Base-by-base conservation (phyloP, 139 green algal species). In the Chlorella sp. region DNA sequence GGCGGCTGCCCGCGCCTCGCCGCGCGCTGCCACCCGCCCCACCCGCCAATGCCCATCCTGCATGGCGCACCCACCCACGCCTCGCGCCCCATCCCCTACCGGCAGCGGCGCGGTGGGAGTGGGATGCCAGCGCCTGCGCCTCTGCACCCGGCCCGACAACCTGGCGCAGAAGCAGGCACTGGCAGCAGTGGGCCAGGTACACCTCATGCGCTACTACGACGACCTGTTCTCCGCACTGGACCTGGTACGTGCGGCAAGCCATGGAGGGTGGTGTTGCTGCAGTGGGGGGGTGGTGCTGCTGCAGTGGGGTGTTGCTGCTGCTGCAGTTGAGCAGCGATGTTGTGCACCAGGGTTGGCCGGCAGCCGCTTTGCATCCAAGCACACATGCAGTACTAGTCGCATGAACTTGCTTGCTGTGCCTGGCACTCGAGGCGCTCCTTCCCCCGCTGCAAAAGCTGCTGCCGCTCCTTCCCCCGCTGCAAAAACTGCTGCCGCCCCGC, bases 191-290 rank as follows among this genome's bases (percentile, higher is more conserved):
- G 95, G 95, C 0, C 96, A 98, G 85, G 88, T 94, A 56, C 92
- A 98, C 82, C 92, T 99, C 15, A 98, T 99, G 95, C 91, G 93
- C 25, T 97, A 94, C 88, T 99, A 98, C 84, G 92, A 98, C 72
- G 94, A 99, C 86, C 94, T 98, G 56, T 92, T 99, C 76, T 56
- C 67, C 2, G 92, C 96, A 0, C 85, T 98, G 5, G 94, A 93
- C 34, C 81, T 98, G 89, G 93, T 97, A 75, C 84, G 93, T 0
- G 16, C 9, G 36, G 4, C 18, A 11, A 28, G 32, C 7, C 7
- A 7, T 55, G 44, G 7, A 17, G 44, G n/a, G n/a, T n/a, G n/a
- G n/a, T n/a, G n/a, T n/a, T n/a, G n/a, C n/a, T n/a, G n/a, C n/a
- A n/a, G n/a, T n/a, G n/a, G n/a, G n/a, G n/a, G n/a, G n/a, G n/a